These are phyloP conservation scores for Polytrichum commune DNA, from an alignment of 225 moss, liverwort and hornwort species.

Conservation along the genomic window DNA sequence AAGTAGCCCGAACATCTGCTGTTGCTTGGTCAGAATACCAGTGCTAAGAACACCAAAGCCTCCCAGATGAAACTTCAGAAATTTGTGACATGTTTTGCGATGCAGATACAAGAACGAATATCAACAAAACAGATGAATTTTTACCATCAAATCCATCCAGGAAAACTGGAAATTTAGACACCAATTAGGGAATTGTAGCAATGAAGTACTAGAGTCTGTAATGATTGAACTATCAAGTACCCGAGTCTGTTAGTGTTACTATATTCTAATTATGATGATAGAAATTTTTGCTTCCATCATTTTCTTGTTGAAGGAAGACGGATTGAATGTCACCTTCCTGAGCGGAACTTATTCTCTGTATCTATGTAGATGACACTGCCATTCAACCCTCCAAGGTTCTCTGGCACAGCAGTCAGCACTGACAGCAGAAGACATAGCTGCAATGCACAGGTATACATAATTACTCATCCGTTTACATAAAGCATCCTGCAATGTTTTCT, in stretches of 20 bases:
- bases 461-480: too few species aligned
- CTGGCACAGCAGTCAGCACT: conserved; percentile 63
- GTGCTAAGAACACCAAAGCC: too few species aligned
- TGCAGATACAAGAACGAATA: not conserved
- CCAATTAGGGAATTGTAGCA: too few species aligned
- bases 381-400: conserved; percentile 45
- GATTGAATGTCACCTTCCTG: conserved; percentile 49
- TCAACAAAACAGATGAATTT: not conserved
- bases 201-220: too few species aligned
- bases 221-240: too few species aligned
- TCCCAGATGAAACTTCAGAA: not conserved
- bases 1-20: not conserved
- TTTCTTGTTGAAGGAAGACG: not conserved
- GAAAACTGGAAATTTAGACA: too few species aligned
- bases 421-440: conserved; percentile 74
- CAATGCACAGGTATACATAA: conserved; percentile 16
- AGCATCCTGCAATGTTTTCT: too few species aligned
- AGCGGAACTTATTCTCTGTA: conserved; percentile 70
- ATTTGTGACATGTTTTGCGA: not conserved
- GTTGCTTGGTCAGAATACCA: not conserved
- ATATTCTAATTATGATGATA: too few species aligned
- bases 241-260: too few species aligned
- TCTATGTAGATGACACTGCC: conserved; percentile 76
- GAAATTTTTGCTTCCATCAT: too few species aligned
- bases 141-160: too few species aligned